Evolutionary conservation across 306 rosid species (phyloP), one percentile per base, ranked within the genome.

Genomic region (Sesbania bispinosa): DNA sequence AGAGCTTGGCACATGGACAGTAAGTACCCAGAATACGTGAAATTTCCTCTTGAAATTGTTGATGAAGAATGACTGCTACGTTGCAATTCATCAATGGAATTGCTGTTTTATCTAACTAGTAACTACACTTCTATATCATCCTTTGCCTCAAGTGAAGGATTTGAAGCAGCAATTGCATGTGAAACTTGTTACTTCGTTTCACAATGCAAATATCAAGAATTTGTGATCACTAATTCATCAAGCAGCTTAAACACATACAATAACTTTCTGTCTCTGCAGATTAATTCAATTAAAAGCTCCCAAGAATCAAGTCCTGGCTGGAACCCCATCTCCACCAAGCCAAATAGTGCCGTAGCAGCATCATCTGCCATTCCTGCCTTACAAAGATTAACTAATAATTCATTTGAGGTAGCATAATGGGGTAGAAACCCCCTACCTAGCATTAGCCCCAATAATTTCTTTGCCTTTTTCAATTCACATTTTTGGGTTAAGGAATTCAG

Each of bases 351-450:
- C 47, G 23, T 13, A 35, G 77, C 84, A 48, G 94, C 98, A 70
- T 70, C 88, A 35, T 84, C 87, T n/a, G 45, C 85, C 96, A 87
- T 88, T 35, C 87, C 89, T 3, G 84, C 90, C 59, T 83, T 76
- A 72, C 96, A 88, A 71, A 90, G 88, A 75, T 82, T 50, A 61
- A 85, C 84, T 72, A 93, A 77, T 79, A 87, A 67, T 61, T 81
- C 89, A 75, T 93, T 93, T 47, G 97, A 90, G 73, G 97, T 87
- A 39, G 90, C 97, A 71, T 84, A 77, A 79, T 93, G 97, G 13
- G 98, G 98, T 33, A 83, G 14, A 80, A 87, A 84, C 6, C 96
- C 92, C 82, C 97, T 90, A 78, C 79, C 66, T 41, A 90, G 53
- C 93, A 88, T 93, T 53, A 93, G 24, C 38, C 65, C 74, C 79